Evolutionary conservation across 2,329 filamentous ascomycete species (phyloP), one percentile per base, ranked within the genome.

Genomic region (Botrytis elliptica): DNA sequence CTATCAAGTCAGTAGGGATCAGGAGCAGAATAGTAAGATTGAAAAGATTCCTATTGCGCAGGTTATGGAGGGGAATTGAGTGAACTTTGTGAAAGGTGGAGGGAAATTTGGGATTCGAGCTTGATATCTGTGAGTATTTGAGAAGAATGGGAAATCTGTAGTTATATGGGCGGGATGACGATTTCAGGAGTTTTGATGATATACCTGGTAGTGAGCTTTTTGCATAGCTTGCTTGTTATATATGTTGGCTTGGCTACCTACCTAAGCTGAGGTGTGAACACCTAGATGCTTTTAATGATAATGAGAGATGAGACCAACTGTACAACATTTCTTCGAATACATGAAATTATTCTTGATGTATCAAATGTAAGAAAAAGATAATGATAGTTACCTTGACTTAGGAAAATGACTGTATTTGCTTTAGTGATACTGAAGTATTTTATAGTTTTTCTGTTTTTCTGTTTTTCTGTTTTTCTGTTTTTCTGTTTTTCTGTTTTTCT

Each of bases 1-100:
- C 82, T 98, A 93, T 84, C 90, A 94, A 7, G 93, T 99, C 18
- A 92, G 88, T 75, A 87, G 96, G 70, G 92, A 97, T 80, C 90
- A 92, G 78, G 89, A 88, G 79, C 95, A 98, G 84, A 95, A 97
- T 82, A 97, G 93, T 76, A 88, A 92, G 71, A 98, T 99, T 82
- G 89, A 92, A 81, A 88, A 72, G 20, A 38, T 52, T 49, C 57
- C 70, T 0, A 72, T 72, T 22, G 10, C 44, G 22, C 62, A 68
- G 38, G 70, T 72, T 12, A 72, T 72, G 70, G 70, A 72, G 70
- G 46, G 63, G 1, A 67, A 46, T 72, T 72, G 22, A 46, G 8
- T n/a, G 8, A 0, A 9, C 6, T 33, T 33, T 55, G 5, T 18
- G 65, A 40, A 8, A 10, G 22, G 18, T 12, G 20, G 44, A 38